Base-by-base conservation (phyloP, 2,329 filamentous ascomycete genomes). In the Cladophialophora carrionii region DNA sequence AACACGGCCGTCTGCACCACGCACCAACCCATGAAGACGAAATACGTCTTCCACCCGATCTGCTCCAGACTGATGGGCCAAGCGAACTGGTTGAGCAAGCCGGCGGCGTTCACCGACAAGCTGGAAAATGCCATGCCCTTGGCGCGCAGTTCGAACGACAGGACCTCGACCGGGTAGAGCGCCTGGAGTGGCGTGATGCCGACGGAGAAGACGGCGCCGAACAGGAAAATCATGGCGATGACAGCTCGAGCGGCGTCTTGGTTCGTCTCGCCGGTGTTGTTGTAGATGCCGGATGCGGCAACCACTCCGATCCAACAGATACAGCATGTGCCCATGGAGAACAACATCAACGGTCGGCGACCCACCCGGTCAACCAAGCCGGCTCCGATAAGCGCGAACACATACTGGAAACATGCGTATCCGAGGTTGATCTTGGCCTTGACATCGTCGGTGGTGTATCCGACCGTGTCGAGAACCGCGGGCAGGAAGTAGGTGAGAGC, bases 311-410 rank as follows among this genome's bases (percentile, higher is more conserved):
- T 77, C 4, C 79, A 80, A 14, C 82, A 76, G 10, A 81, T 83
- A 74, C 85, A 80, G 61, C 78, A 81, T 24, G 84, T 74, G 78
- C 83, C 84, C 65, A 83, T 76, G 10, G 82, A 68, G 62, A 80
- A 81, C 58, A 86, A 73, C 43, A 85, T 76, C 31, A 85, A 75
- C 17, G 83, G 83, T 1, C 86, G 82, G 46, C 86, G 84, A 20
- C 86, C 84, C 3, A 87, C 63, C 1, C 80, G 79, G 37, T 87
- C 85, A 1, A 84, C 84, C 59, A 87, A 77, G 14, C 79, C 77
- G 4, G 85, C 84, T 56, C 86, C 86, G 0, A 82, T 69, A 22
- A 85, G 76, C n/a, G 84, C 82, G 71, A 82, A 83, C 32, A 85
- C 75, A 22, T 85, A 80, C 24, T 84, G 82, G 72, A 86, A 83